Percentiles rank a stretch among this genome's conserved stretches.
Conservation (phyloP, 2,329 filamentous ascomycete species). For the Penicillium sp. region DNA sequence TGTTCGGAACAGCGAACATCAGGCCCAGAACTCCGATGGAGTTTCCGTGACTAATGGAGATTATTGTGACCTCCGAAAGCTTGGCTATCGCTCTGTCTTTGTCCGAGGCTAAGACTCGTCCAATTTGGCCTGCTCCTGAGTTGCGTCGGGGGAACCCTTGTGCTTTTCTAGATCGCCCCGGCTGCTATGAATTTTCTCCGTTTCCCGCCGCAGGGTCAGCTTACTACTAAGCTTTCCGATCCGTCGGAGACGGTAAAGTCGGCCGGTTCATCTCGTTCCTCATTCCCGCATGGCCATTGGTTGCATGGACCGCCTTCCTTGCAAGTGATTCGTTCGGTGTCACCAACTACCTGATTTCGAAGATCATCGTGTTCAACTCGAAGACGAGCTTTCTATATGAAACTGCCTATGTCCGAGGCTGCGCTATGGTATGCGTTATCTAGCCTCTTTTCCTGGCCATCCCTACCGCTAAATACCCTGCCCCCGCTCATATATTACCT, state of each 20-base stretch:
- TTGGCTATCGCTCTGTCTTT: conserved; percentile 27
- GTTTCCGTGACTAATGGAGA: conserved; percentile 22
- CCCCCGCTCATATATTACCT: conserved; percentile 40
- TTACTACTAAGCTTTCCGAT: conserved; percentile 33
- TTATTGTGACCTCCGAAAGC: conserved; percentile 24
- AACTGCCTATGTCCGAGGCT: conserved; percentile 40
- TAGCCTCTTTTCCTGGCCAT: conserved; percentile 32
- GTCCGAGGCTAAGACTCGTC: conserved; percentile 27
- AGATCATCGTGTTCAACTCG: conserved; percentile 41
- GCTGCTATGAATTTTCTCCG: conserved; percentile 20
- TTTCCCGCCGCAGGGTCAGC: conserved; percentile 26
- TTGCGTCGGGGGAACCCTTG: conserved; percentile 28
- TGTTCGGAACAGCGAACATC: neutral
- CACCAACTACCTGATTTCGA: conserved; percentile 28
- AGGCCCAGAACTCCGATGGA: conserved; percentile 2
- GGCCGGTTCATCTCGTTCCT: conserved; percentile 44
- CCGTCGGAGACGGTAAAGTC: conserved; percentile 23
- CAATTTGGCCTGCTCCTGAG: conserved; percentile 30
- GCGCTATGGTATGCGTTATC: conserved; percentile 46
- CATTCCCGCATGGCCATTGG: conserved; percentile 56
- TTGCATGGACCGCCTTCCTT: conserved; percentile 50
- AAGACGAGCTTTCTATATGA: conserved; percentile 40
- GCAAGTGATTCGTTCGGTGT: conserved; percentile 27
- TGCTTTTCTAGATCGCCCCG: conserved; percentile 29
- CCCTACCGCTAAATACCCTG: conserved; percentile 34